A percentile compares a stretch with the other conserved stretches of the same genome.
phyloP scores from a whole-genome alignment of 1,284 basidiomycete species.

The Microbotryomycetes sp. region DNA sequence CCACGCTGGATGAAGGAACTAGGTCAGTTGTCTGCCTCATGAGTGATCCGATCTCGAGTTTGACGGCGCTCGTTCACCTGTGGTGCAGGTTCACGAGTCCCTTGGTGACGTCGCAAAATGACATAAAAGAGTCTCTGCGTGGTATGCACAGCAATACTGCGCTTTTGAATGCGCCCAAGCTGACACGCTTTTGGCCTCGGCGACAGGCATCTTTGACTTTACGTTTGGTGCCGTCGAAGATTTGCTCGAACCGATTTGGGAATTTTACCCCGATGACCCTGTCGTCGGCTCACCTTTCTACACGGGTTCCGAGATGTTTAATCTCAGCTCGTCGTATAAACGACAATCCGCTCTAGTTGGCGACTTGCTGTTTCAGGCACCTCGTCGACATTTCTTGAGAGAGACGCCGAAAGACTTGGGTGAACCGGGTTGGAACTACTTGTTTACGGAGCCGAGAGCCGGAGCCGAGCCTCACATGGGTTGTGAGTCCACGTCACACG shows the following conservation, averaged over 20 bases:
- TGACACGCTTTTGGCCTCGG: fast-evolving
- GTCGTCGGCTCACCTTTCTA: constrained; percentile 13
- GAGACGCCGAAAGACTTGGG: constrained; percentile 32
- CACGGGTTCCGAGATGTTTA: constrained; percentile 14
- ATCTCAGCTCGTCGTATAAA: constrained; percentile 14
- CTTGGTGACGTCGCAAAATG: constrained; percentile 2
- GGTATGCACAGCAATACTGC: too few species aligned
- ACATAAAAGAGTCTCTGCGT: constrained; percentile 6
- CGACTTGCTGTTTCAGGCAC: constrained; percentile 30
- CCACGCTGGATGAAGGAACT: constrained; percentile 23
- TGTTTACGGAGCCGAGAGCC: constrained; percentile 12
- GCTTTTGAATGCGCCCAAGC: too few species aligned
- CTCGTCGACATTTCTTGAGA: constrained; percentile 22
- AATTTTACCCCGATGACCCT: constrained; percentile 14
- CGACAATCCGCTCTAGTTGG: constrained; percentile 16
- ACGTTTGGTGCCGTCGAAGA: constrained; percentile 25
- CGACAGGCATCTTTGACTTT: constrained; percentile 27
- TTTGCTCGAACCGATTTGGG: constrained; percentile 23
- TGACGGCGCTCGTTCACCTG: not conserved
- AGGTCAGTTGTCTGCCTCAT: constrained; percentile 1
- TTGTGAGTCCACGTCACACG: constrained; percentile 4
- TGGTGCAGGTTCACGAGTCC: constrained; percentile 2
- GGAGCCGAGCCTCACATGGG: constrained; percentile 16
- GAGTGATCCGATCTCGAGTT: not conserved
- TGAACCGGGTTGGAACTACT: constrained; percentile 24